Base-by-base conservation (phyloP, 495 filamentous ascomycete genomes). In the Podospora pseudoanserina region DNA sequence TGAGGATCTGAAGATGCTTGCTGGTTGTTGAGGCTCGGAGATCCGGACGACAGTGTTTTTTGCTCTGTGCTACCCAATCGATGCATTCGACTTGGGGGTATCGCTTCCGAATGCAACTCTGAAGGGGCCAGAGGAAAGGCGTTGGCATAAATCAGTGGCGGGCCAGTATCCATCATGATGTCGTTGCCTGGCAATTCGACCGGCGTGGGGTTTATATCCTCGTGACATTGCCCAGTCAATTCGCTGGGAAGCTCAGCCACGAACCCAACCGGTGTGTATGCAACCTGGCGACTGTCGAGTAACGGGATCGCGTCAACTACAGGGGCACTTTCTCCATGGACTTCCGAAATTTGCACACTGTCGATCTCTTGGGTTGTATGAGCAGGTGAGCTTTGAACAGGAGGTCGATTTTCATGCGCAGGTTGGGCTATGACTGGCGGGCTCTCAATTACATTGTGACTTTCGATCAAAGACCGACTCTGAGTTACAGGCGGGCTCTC, bases 161-260 rank as follows among this genome's bases (percentile, higher is more conserved):
- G 15, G 3, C 34, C 30, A 11, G 68, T 28, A 15, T 70, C 65
- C 6, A 60, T 16, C 67, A 75, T 61, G 0, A 73, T 57, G 9
- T 73, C 67, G 27, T 74, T 68, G 54, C 66, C 68, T 7, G 77
- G 80, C 56, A 84, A 39, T 66, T 84, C 82, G 16, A 83, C 74
- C 1, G 81, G 80, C 5, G 81, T 72, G 16, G 82, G 75, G 60
- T 84, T 66, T 64, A 69, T 77, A 71, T 74, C 80, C 53, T 74
- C 76, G 60, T 68, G 75, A 71, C 73, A 78, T 67, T 60, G 75
- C 63, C 63, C 78, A 55, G 72, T 80, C 44, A 62, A 28, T 32
- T 79, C 77, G 63, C 74, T 82, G 62, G 74, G 68, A 26, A 84
- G 71, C 68, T 84, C 82, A 4, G 82, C 76, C 23, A 84, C 73